Evolutionary conservation across 805 yeast genomes (phyloP).

Genomic region (Yamadazyma paraphyllophila): DNA sequence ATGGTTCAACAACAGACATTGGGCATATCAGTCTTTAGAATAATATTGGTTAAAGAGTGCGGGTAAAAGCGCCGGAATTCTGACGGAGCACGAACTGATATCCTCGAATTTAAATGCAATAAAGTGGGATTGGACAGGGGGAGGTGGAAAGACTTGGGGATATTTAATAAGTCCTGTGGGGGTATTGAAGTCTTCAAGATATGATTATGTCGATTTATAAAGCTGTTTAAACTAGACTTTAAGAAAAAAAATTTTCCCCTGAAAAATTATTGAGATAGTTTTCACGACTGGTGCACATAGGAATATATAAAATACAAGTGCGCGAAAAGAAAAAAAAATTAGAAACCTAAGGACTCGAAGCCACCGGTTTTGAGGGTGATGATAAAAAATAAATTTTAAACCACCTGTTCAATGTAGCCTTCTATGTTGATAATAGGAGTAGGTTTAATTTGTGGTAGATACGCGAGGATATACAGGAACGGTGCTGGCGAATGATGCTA

Average conservation of each 20-base stretch:
- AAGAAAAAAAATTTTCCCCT: slow-evolving; percentile 10
- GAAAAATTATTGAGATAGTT: slow-evolving; percentile 10
- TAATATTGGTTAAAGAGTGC: background rate
- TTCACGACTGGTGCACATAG: slow-evolving; percentile 4
- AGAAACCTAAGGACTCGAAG: background rate
- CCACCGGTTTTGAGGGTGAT: slow-evolving; percentile 3
- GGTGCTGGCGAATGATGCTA: no score
- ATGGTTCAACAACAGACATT: background rate
- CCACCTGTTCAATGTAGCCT: background rate
- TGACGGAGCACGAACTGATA: no score
- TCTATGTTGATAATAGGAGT: no score
- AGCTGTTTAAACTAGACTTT: background rate
- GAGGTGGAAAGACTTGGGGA: no score
- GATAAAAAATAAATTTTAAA: background rate
- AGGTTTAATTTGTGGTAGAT: no score
- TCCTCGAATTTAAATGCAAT: background rate
- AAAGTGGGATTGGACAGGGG: background rate
- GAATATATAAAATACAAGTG: background rate
- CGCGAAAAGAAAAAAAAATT: background rate
- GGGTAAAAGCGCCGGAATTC: background rate
- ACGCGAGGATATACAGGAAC: no score
- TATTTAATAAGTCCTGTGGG: no score
- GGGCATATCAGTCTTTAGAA: slow-evolving; percentile 1
- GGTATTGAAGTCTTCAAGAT: no score
- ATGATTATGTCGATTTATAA: background rate